Evolutionary conservation across 352 stramenopile species (phyloP), one percentile per base, ranked within the genome.

Genomic region (Globisporangium irregulare): DNA sequence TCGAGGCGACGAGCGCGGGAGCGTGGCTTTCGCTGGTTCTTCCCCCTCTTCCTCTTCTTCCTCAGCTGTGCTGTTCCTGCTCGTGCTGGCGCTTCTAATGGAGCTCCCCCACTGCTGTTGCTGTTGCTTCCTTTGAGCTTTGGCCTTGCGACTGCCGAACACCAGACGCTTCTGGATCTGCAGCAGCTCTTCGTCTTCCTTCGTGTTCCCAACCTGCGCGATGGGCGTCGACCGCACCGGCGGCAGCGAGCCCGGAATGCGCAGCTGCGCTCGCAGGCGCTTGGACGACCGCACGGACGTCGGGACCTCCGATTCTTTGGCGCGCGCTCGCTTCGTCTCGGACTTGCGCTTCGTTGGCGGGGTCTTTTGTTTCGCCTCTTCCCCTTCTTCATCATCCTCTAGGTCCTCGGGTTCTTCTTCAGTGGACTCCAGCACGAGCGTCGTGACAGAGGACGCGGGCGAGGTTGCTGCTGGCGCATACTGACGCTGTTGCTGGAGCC

Each of bases 101-200:
- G 41, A 24, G 54, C 34, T 1, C 24, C 15, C 24, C 2, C 25
- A 29, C 18, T 43, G 29, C 43, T 60, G 20, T n/a, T 18, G 46
- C 9, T 41, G 20, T n/a, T 18, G 46, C 9, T 41, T 58, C 57
- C 14, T 48, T 20, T 2, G 5, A 22, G 12, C 51, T 36, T 46
- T 68, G 65, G 56, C 7, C 36, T 69, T 66, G 58, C 43, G 65
- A 6, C 32, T 27, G 9, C 41, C 29, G 22, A 64, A 67, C 22
- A 77, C 70, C 1, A 83, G 64, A 27, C 67, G 72, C 59, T 86
- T 83, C 62, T 76, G 71, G n/a, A 86, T 74, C 38, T 75, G 63
- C 15, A 78, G 62, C 0, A 80, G 59, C 15, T 75, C 72, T 3
- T 75, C 48, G 12, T 70, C 67, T 15, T 73, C 62, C 34, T 69